Conservation (phyloP, 345 rosid species). For the Brassica carinata region DNA sequence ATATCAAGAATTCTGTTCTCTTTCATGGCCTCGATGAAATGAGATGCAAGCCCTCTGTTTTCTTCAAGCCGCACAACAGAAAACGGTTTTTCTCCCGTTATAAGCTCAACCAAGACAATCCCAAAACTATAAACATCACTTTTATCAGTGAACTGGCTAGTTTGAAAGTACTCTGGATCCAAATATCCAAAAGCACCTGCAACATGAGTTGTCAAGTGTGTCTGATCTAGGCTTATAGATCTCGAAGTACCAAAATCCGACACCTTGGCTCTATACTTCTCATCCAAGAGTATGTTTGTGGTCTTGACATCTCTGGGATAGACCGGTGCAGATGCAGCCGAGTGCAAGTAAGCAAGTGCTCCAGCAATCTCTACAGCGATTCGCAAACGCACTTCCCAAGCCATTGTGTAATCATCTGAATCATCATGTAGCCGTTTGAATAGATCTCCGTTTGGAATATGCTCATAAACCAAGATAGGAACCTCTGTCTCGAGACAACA, state of each 20-base stretch:
- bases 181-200: conserved; percentile 39
- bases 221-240: conserved; percentile 45
- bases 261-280: conserved; percentile 44
- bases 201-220: conserved; percentile 47
- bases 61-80: conserved; percentile 33
- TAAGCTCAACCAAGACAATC: conserved; percentile 48
- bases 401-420: conserved; percentile 15
- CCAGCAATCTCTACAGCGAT: conserved; percentile 43
- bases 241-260: conserved; percentile 59
- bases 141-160: conserved; percentile 39
- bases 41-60: conserved; percentile 38
- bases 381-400: conserved; percentile 47
- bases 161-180: conserved; percentile 42
- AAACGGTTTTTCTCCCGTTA: conserved; percentile 45
- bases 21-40: conserved; percentile 37
- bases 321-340: conserved; percentile 45
- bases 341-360: conserved; percentile 48
- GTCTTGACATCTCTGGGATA: conserved; percentile 51
- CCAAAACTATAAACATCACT: conserved; percentile 7
- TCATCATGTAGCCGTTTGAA: conserved; percentile 42
- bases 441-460: conserved; percentile 48
- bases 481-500: conserved; percentile 55
- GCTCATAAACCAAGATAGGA: conserved; percentile 52
- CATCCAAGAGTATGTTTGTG: conserved; percentile 48
- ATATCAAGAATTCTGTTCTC: conserved; percentile 35